Percentiles rank a stretch among this genome's conserved stretches.
These are phyloP conservation scores for Fusarium brevicatenulatum DNA, from an alignment of 2,329 filamentous ascomycete genomes.

Conservation along the genomic window DNA sequence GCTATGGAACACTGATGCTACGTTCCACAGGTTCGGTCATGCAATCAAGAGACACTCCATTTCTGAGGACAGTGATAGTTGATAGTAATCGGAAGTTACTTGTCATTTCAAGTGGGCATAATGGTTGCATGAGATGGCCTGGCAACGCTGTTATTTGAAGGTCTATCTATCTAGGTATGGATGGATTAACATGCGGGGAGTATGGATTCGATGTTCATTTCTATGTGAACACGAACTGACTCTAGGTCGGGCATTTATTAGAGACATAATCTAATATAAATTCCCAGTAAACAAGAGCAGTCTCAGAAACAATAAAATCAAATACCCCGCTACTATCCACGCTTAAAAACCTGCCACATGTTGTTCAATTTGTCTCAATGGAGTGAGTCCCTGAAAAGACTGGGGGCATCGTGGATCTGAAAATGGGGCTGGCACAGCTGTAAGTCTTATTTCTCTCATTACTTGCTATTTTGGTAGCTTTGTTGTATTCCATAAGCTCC, in stretches of 20 bases:
- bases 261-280: background rate
- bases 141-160: background rate
- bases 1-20: background rate
- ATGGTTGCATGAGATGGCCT: constrained; percentile 1
- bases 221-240: background rate
- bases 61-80: background rate
- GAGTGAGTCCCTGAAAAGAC: constrained; percentile 19
- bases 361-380: constrained; percentile 1
- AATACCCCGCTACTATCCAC: constrained; percentile 10
- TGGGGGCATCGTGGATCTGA: constrained; percentile 26
- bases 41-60: background rate
- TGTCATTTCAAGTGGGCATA: background rate
- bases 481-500: background rate
- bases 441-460: background rate
- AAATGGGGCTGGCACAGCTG: constrained; percentile 3
- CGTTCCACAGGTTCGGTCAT: background rate
- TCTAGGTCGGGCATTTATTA: background rate
- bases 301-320: background rate
- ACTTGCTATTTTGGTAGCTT: background rate
- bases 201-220: background rate
- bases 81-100: background rate
- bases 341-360: constrained; percentile 8
- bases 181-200: background rate
- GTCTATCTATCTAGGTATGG: background rate
- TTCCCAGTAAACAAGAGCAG: background rate